Percentiles rank a stretch among this genome's conserved stretches.
Conservation (phyloP, 805 yeast species). For the Pichia kluyveri region DNA sequence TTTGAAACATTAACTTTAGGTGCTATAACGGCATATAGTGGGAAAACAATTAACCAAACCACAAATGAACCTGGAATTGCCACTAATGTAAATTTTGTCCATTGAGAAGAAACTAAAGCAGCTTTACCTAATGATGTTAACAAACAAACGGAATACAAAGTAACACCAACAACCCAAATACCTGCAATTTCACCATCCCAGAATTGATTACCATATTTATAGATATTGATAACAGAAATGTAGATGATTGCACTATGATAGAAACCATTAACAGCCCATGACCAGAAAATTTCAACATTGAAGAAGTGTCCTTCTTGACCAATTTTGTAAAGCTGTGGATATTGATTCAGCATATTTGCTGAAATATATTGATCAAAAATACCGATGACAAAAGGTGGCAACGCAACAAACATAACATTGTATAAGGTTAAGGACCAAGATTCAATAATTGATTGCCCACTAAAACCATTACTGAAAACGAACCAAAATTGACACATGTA, state of each 20-base stretch:
- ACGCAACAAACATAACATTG: constrained; percentile 86
- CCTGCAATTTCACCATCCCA: constrained; percentile 65
- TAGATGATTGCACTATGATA: constrained; percentile 85
- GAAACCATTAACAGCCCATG: constrained; percentile 94
- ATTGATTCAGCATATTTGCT: constrained; percentile 79
- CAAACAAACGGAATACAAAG: constrained; percentile 78
- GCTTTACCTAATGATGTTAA: constrained; percentile 92
- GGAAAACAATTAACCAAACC: constrained; percentile 80
- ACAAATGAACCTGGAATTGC: constrained; percentile 93
- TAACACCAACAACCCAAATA: constrained; percentile 94
- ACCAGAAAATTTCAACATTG: constrained; percentile 90
- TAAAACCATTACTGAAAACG: constrained; percentile 83
- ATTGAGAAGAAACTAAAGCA: constrained; percentile 78
- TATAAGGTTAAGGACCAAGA: constrained; percentile 97
- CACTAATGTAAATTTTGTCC: constrained; percentile 87
- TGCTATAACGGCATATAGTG: constrained; percentile 76
- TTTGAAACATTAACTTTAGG: constrained; percentile 74
- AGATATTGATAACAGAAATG: constrained; percentile 61
- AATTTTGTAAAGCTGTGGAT: constrained; percentile 84
- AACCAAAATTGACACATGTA: constrained; percentile 99
- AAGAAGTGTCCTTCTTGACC: constrained; percentile 87
- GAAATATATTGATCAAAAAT: constrained; percentile 94
- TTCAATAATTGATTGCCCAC: constrained; percentile 94
- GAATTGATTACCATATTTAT: constrained; percentile 56
- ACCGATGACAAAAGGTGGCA: constrained; percentile 95